Percentiles rank a stretch among this genome's conserved stretches.
Conservation (phyloP, 371 early-diverging fungal genomes). For the Lichtheimia ramosa region DNA sequence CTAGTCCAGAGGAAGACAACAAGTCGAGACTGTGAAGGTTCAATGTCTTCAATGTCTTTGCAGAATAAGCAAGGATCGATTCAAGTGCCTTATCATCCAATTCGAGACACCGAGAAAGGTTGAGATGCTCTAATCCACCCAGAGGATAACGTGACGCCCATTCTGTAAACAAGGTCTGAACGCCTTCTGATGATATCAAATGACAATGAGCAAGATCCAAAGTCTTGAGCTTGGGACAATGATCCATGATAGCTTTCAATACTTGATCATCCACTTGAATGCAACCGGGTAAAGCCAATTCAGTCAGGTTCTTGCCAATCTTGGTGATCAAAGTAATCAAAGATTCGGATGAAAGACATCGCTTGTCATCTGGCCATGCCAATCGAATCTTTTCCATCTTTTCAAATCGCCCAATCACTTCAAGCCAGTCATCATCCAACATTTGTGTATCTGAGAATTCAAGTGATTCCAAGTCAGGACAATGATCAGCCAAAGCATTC, state of each 20-base stretch:
- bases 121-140: conserved; percentile 49
- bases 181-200: conserved; percentile 57
- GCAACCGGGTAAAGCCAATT: conserved; percentile 60
- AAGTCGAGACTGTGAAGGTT: conserved; percentile 76
- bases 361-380: conserved; percentile 40
- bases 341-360: conserved; percentile 32
- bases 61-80: conserved; percentile 62
- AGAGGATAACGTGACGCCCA: conserved; percentile 33
- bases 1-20: conserved; percentile 57
- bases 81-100: conserved; percentile 61
- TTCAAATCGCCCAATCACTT: conserved; percentile 32
- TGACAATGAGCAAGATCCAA: conserved; percentile 60
- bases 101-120: conserved; percentile 53
- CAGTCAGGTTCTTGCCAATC: conserved; percentile 54
- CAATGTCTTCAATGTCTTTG: conserved; percentile 51
- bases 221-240: conserved; percentile 52
- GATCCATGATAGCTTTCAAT: conserved; percentile 53
- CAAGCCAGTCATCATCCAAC: conserved; percentile 55
- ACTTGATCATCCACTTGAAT: conserved; percentile 51
- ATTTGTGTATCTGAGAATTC: conserved; percentile 52
- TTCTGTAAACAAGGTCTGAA: conserved; percentile 54
- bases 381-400: conserved; percentile 47
- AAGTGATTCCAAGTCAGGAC: conserved; percentile 59
- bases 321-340: conserved; percentile 47
- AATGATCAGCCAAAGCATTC: conserved; percentile 52